Base-by-base conservation (phyloP, 2,329 filamentous ascomycete species). In the Dendryphion nanum region DNA sequence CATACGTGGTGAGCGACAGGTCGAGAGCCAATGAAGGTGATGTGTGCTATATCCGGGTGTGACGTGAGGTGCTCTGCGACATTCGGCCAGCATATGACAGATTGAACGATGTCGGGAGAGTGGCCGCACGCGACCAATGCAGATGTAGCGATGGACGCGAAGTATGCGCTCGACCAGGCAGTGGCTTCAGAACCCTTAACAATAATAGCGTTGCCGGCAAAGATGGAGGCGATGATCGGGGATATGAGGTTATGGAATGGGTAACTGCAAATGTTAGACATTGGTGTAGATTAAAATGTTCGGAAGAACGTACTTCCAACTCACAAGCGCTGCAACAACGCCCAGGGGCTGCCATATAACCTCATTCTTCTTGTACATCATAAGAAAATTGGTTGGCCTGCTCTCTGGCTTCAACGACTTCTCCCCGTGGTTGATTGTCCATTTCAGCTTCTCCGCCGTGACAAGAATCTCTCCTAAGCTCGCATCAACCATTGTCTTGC, bases 171-270 rank as follows among this genome's bases (percentile, higher is more conserved):
- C 44, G 85, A 94, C 93, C 93, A 98, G 37, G 90, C 91, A 0
- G 91, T 97, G 66, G 91, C 87, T 68, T 98, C 93, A 35, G 89
- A 95, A 33, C 86, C 87, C 71, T 98, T 98, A 64, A 97, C 85
- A 29, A 98, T 75, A 49, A 97, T 85, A 35, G 82, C 88, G 61
- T 97, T 96, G 32, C 93, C 93, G 12, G 90, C 78, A 63, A 97
- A 97, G 35, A 97, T 77, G 13, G 87, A 83, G 50, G 87, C 90
- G 61, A 97, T 94, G 50, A 96, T 79, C 12, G 91, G 93, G 0
- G 87, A 89, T 32, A 97, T 80, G 47, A 97, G 75, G 68, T 98
- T 98, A 71, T 98, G 93, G 67, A 97, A 95, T 30, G 69, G 69
- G 53, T 72, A 72, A 49, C 69, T 72, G 43, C n/a, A 14, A 30